Evolutionary conservation across 192 early-diverging fungal genomes (phyloP).

Genomic region (Backusella psychrophila): DNA sequence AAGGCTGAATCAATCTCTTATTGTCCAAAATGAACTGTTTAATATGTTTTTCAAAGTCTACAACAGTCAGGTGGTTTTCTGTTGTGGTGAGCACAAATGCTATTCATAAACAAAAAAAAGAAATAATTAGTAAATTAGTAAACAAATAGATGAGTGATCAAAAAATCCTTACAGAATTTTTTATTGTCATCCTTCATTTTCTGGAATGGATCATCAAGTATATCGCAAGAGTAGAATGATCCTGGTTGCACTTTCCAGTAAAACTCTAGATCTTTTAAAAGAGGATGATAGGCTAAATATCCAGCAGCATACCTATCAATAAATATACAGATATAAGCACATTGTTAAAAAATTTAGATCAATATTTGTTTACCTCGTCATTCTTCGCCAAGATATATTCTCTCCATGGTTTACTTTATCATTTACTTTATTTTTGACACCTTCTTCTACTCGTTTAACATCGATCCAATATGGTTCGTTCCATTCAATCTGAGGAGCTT

Average conservation of each 20-base stretch:
- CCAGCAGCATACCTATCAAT: constrained; percentile 57
- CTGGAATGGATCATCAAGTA: constrained; percentile 74
- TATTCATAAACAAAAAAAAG: background rate
- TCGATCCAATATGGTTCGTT: constrained; percentile 62
- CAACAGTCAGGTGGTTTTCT: constrained; percentile 59
- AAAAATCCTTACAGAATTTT: constrained; percentile 55
- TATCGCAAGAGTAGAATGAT: constrained; percentile 71
- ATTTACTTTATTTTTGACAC: constrained; percentile 45
- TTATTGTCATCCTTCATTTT: constrained; percentile 69
- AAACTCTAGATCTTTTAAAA: constrained; percentile 66
- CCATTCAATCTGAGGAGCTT: constrained; percentile 49
- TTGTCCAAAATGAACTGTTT: constrained; percentile 45
- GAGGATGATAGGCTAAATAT: constrained; percentile 71
- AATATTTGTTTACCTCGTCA: constrained; percentile 11
- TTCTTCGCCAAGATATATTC: constrained; percentile 54
- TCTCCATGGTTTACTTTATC: constrained; percentile 51
- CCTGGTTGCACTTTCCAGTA: constrained; percentile 84
- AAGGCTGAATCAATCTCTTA: constrained; percentile 35
- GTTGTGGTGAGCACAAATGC: constrained; percentile 52
- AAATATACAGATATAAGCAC: background rate
- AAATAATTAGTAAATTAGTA: background rate
- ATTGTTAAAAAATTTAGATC: background rate
- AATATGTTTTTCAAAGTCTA: constrained; percentile 62
- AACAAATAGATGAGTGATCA: background rate
- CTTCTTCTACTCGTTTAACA: constrained; percentile 40